These are phyloP conservation scores for Colletotrichum phormii DNA, from an alignment of 2,329 filamentous ascomycete species.

Conservation along the genomic window DNA sequence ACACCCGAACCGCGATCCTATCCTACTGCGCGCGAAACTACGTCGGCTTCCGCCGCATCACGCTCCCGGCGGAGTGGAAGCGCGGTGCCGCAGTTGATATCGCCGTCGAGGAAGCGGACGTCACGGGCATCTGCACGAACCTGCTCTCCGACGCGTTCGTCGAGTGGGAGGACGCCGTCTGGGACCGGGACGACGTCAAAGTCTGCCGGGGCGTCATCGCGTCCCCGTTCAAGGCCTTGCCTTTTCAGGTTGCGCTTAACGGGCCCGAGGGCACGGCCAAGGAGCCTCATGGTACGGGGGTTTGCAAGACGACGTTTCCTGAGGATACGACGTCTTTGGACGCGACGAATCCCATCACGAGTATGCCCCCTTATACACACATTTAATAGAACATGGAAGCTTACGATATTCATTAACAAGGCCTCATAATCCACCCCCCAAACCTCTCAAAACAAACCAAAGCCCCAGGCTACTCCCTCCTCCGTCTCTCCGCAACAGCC, in stretches of 20 bases:
- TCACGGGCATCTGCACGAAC: conserved; percentile 60
- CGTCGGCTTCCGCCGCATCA: conserved; percentile 65
- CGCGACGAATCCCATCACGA: conserved; percentile 59
- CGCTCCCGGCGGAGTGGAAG: conserved; percentile 51
- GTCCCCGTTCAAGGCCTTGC: conserved; percentile 60
- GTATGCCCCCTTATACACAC: conserved; percentile 44
- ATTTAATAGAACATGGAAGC: background rate
- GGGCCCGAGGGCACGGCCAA: conserved; percentile 40
- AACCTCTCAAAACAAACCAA: conserved; percentile 44
- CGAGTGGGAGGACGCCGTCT: conserved; percentile 65
- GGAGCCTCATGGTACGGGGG: conserved; percentile 52
- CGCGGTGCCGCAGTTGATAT: conserved; percentile 51
- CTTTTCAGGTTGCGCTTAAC: conserved; percentile 62
- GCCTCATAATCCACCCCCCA: conserved; percentile 59
- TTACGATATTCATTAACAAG: conserved; percentile 43
- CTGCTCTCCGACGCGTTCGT: conserved; percentile 65
- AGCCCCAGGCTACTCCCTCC: conserved; percentile 62
- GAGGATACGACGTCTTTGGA: conserved; percentile 43
- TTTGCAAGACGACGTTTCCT: conserved; percentile 61
- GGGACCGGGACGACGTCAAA: conserved; percentile 50
- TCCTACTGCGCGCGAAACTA: conserved; percentile 64
- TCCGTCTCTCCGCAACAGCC: conserved; percentile 64
- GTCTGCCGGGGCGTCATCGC: conserved; percentile 65
- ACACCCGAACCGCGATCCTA: conserved; percentile 55
- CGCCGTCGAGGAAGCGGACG: conserved; percentile 54